Percentiles rank a stretch among this genome's conserved stretches.
phyloP scores from a whole-genome alignment of 225 moss, liverwort and hornwort species.

The Anthoceros angustus region DNA sequence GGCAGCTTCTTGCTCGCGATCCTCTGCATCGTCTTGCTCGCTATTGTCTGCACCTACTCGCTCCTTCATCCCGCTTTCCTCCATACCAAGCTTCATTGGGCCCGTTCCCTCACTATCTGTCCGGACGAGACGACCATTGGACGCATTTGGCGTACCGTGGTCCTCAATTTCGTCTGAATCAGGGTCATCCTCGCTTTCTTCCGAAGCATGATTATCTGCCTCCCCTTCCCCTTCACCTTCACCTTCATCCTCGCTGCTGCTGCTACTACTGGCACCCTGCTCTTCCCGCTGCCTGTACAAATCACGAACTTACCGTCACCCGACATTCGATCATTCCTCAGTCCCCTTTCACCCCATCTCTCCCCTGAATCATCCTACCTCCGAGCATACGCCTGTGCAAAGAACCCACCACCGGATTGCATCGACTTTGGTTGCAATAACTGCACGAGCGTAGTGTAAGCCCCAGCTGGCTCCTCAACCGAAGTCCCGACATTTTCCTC shows the following conservation, averaged over 20 bases:
- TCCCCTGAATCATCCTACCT: slow-evolving; percentile 20
- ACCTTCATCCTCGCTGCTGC: slow-evolving; percentile 28
- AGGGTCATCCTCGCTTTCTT: slow-evolving; percentile 17
- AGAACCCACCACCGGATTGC: slow-evolving; percentile 45
- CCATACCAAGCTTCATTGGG: too few species aligned
- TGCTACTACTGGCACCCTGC: slow-evolving; percentile 22
- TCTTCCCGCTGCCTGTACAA: slow-evolving; percentile 50
- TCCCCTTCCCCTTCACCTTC: slow-evolving; percentile 20
- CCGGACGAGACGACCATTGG: too few species aligned
- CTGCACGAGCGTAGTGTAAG: slow-evolving; percentile 43
- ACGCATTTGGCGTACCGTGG: not conserved
- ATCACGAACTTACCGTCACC: not conserved
- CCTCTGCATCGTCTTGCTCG: slow-evolving; percentile 4
- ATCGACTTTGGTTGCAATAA: slow-evolving; percentile 14
- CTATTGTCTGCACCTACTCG: not conserved
- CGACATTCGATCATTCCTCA: not conserved
- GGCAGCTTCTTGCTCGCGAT: slow-evolving; percentile 12
- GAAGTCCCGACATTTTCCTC: slow-evolving; percentile 30
- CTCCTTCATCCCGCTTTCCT: too few species aligned
- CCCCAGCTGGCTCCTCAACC: slow-evolving; percentile 32
- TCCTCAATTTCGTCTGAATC: slow-evolving; percentile 26
- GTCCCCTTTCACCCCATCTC: not conserved
- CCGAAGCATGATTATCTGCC: slow-evolving; percentile 14
- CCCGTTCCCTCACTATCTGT: too few species aligned
- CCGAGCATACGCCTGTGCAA: slow-evolving; percentile 53